Percentiles rank a stretch among this genome's conserved stretches.
These are phyloP conservation scores for Carallia pectinifolia DNA, from an alignment of 345 rosid genomes.

Conservation along the genomic window DNA sequence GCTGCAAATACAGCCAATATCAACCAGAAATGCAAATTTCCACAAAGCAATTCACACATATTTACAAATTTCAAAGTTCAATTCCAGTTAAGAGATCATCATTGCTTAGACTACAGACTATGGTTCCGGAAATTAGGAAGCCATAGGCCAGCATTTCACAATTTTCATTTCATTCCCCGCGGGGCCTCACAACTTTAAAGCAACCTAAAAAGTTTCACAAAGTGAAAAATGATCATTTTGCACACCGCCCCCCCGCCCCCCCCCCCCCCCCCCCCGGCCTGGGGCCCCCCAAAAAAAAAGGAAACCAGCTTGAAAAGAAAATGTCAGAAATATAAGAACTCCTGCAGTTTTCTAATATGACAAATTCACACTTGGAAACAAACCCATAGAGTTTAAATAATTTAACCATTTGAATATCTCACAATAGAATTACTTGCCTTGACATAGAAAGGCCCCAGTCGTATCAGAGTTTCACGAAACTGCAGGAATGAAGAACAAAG, in stretches of 20 bases:
- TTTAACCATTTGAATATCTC: background rate
- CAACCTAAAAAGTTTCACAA: too few relatives aligned
- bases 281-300: too few relatives aligned
- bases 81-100: background rate
- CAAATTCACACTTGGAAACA: too few relatives aligned
- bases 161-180: background rate
- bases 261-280: too few relatives aligned
- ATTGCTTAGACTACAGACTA: background rate
- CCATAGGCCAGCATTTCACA: background rate
- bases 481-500: constrained; percentile 39
- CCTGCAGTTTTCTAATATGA: too few relatives aligned
- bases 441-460: constrained; percentile 86
- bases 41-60: background rate
- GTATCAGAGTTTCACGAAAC: constrained; percentile 81
- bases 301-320: too few relatives aligned
- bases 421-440: constrained; percentile 53
- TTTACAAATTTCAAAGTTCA: constrained; percentile 6
- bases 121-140: background rate
- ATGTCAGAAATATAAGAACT: too few relatives aligned
- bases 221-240: too few relatives aligned
- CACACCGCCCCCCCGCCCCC: too few relatives aligned
- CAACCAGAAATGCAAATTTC: background rate
- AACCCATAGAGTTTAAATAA: too few relatives aligned
- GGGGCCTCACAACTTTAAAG: background rate
- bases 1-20: constrained; percentile 45